Evolutionary conservation across 352 stramenopile genomes (phyloP), one percentile per base, ranked within the genome.

Genomic region (Halophytophthora batemanensis): DNA sequence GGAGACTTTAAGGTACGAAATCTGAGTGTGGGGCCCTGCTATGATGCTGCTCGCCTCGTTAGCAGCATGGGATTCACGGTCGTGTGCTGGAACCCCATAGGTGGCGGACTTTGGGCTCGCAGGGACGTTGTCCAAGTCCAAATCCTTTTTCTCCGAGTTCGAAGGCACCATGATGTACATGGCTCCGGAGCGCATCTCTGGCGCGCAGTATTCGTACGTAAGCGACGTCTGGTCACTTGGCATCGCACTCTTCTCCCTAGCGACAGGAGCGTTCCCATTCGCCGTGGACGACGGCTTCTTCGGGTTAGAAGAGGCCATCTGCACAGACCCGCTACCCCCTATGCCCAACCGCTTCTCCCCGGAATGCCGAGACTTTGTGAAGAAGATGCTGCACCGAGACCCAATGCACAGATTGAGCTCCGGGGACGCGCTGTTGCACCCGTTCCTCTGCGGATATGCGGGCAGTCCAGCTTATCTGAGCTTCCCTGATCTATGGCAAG

Each of bases 91-190:
- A 14, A 2, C 18, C 29, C 0, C 40, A 0, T 42, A 93, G 80
- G 66, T 93, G 8, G 78, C 75, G 2, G 84, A 93, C 56, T 94
- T 94, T 53, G 87, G 87, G 0, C 67, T 96, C 17, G 80, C 85
- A 0, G 76, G 64, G 0, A 90, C 79, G 10, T 52, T 94, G 21
- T 74, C 78, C 17, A 90, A 90, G 51, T 90, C 77, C 14, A 68
- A 74, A 25, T 87, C 82, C 1, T 90, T 86, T 25, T 90, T 88
- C 56, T 93, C 82, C 25, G 78, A 91, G 37, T 95, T 95, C 37
- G 75, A 90, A 50, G 93, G 91, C 36, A 98, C 93, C 1, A 82
- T 98, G 62, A 96, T 95, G 68, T 98, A 98, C 74, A 98, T 98
- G 94, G 82, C 87, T 0, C 93, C 94, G 0, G 92, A 98, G 58